Evolutionary conservation across 1,139 yeast species (phyloP).

Genomic region (Pichia sp.): DNA sequence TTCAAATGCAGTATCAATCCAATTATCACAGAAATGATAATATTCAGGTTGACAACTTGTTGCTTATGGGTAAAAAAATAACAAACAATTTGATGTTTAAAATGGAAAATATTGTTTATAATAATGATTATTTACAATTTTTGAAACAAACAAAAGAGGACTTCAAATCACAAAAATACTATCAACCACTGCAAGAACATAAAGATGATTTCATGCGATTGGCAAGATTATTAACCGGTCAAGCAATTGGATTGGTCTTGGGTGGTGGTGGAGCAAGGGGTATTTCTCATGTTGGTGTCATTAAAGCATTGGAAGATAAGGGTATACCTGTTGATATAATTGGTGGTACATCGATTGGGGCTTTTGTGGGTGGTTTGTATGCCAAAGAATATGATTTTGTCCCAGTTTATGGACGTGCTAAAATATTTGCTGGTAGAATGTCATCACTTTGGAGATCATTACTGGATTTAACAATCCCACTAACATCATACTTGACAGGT

Average conservation of each 20-base stretch:
- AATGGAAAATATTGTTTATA: constrained; percentile 26
- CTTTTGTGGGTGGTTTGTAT: constrained; percentile 91
- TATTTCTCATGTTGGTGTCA: constrained; percentile 82
- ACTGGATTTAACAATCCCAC: constrained; percentile 84
- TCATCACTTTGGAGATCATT: constrained; percentile 82
- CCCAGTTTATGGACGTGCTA: constrained; percentile 84
- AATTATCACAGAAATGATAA: constrained; percentile 10
- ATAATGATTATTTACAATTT: constrained; percentile 26
- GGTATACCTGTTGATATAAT: constrained; percentile 92
- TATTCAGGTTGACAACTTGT: constrained; percentile 14
- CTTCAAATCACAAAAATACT: constrained; percentile 27
- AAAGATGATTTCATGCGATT: constrained; percentile 85
- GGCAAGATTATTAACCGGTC: constrained; percentile 85
- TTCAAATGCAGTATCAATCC: constrained; percentile 45
- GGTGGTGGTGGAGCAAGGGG: constrained; percentile 99
- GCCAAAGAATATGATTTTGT: constrained; percentile 89
- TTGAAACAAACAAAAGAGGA: constrained; percentile 23
- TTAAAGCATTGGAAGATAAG: constrained; percentile 86
- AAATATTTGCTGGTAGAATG: constrained; percentile 76
- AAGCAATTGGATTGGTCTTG: constrained; percentile 86
- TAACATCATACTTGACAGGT: constrained; percentile 92
- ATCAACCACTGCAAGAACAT: constrained; percentile 50
- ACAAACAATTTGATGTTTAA: constrained; percentile 22
- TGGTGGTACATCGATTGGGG: constrained; percentile 96
- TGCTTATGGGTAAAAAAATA: constrained; percentile 20